These are phyloP conservation scores for Lipomyces orientalis DNA, from an alignment of 805 yeast genomes.

Conservation along the genomic window DNA sequence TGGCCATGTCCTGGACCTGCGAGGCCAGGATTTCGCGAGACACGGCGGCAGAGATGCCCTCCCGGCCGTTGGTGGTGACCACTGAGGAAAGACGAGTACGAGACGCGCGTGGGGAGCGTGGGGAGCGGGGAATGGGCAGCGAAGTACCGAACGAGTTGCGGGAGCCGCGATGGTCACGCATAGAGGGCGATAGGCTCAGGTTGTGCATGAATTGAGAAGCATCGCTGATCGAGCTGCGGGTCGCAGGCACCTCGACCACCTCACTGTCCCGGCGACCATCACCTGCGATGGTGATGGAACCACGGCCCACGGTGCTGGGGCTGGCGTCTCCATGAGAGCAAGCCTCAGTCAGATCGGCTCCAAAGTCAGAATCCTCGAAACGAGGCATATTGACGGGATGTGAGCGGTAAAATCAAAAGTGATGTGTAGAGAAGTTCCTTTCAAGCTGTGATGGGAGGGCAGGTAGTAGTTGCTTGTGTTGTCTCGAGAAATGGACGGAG, in stretches of 20 bases:
- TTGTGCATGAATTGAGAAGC: constrained; percentile 8
- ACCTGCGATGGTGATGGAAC: constrained; percentile 10
- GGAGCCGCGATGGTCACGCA: constrained; percentile 15
- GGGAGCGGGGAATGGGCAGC: constrained; percentile 14
- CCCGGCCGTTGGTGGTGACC: constrained; percentile 3
- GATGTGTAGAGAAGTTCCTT: constrained; percentile 8
- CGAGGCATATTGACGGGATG: constrained; percentile 11
- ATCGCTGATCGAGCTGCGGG: constrained; percentile 11
- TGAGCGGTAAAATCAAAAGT: constrained; percentile 9
- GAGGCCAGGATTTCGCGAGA: constrained; percentile 12
- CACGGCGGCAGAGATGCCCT: constrained; percentile 8
- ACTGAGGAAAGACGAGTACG: constrained; percentile 7
- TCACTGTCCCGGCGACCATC: constrained; percentile 11
- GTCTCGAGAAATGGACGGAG: constrained; percentile 9
- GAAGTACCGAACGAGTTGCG: constrained; percentile 14
- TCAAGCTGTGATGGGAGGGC: constrained; percentile 2
- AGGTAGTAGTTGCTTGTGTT: constrained; percentile 6
- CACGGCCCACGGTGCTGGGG: constrained; percentile 11
- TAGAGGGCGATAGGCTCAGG: constrained; percentile 10
- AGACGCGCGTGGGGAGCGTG: constrained; percentile 7
- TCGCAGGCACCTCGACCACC: constrained; percentile 14
- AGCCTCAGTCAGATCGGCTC: constrained; percentile 9
- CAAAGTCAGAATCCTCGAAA: constrained; percentile 12
- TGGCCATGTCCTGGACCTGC: constrained; percentile 12
- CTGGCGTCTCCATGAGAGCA: constrained; percentile 10